Conservation (phyloP, 140 eudicot species). For the Flaveria floridana region DNA sequence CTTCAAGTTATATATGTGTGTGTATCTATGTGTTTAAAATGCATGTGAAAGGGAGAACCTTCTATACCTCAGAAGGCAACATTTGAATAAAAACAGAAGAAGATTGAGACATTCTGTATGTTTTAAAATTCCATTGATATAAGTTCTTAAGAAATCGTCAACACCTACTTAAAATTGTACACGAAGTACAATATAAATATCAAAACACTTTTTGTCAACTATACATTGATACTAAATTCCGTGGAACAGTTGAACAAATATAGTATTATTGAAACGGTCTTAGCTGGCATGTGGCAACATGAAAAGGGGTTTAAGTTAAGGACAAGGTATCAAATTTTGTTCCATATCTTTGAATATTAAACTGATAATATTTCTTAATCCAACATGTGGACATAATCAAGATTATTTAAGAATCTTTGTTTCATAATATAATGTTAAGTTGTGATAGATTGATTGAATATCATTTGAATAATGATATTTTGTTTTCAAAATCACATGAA, state of each 20-base stretch:
- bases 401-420: conserved; percentile 28
- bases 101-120: neutral
- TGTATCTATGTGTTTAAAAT: neutral
- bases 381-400: conserved; percentile 27
- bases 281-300: conserved; percentile 34
- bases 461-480: conserved; percentile 23
- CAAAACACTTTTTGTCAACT: neutral
- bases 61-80: conserved; percentile 1
- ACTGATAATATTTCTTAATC: conserved; percentile 22
- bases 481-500: conserved; percentile 35
- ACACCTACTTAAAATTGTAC: neutral
- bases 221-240: neutral
- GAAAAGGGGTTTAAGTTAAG: conserved; percentile 26
- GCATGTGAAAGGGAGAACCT: conserved; percentile 15
- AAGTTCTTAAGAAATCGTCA: neutral
- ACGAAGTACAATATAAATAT: no score
- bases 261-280: neutral
- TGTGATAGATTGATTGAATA: conserved; percentile 19
- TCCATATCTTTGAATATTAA: conserved; percentile 35
- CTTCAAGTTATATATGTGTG: neutral
- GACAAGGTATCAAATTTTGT: conserved; percentile 27
- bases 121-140: neutral
- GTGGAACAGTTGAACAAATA: neutral
- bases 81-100: conserved; percentile 12
- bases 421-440: conserved; percentile 22